Evolutionary conservation across 768 basidiomycete genomes (phyloP).

Genomic region (Suillus paluster): DNA sequence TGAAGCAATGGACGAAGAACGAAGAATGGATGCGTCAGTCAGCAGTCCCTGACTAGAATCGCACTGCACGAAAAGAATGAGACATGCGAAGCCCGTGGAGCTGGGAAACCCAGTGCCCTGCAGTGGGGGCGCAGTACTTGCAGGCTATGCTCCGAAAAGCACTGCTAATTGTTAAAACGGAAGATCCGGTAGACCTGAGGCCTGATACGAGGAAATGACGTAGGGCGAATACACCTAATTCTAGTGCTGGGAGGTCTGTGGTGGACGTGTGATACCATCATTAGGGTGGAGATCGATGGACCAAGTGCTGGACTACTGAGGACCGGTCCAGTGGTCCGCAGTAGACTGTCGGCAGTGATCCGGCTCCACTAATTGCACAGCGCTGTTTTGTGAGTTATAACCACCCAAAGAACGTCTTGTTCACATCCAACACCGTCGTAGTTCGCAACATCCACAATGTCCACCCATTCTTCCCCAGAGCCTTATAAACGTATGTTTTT

Average conservation of each 20-base stretch:
- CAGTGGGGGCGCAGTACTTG: background rate
- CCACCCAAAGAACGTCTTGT: slow-evolving; percentile 4
- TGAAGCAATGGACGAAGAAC: background rate
- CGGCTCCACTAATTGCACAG: slow-evolving; percentile 12
- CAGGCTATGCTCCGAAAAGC: slow-evolving; percentile 4
- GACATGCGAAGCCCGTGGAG: background rate
- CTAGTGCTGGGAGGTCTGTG: background rate
- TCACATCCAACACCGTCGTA: slow-evolving; percentile 15
- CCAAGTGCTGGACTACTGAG: background rate
- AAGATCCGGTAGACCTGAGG: background rate
- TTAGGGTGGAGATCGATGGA: background rate
- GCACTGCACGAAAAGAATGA: background rate
- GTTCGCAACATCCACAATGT: slow-evolving; percentile 19
- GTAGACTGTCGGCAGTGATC: background rate
- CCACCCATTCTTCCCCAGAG: slow-evolving; percentile 20
- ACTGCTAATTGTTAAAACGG: background rate
- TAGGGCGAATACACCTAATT: background rate
- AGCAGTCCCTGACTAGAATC: background rate
- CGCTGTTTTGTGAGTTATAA: slow-evolving; percentile 7
- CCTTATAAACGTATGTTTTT: slow-evolving; percentile 21
- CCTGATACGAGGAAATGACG: background rate
- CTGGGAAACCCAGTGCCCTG: slow-evolving; percentile 4
- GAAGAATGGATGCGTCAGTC: background rate
- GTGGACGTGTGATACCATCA: background rate
- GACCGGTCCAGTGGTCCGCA: background rate